phyloP scores from a whole-genome alignment of 768 basidiomycete species.

The Ramaria sp. region DNA sequence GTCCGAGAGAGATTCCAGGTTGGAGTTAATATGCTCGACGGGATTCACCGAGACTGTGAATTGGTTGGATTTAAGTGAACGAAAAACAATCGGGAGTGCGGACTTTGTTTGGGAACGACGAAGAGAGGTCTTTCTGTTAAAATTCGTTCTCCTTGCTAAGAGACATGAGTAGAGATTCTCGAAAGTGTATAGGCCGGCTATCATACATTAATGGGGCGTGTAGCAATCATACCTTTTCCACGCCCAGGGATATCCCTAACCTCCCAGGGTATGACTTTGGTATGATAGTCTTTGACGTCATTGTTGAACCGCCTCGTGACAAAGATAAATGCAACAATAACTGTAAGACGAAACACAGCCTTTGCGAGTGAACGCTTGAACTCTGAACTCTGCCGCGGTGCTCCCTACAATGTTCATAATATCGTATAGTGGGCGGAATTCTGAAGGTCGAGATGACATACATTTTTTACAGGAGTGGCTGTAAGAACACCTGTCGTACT shows the following conservation, averaged over 20 bases:
- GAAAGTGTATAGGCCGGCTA: neutral
- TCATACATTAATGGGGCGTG: slow-evolving; percentile 37
- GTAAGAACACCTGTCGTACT: neutral
- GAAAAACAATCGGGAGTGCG: slow-evolving; percentile 13
- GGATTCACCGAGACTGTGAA: slow-evolving; percentile 2
- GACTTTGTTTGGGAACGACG: slow-evolving; percentile 38
- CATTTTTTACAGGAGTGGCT: neutral
- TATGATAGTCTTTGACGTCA: neutral
- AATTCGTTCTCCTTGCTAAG: slow-evolving; percentile 48
- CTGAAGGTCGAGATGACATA: neutral
- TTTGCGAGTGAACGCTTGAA: neutral
- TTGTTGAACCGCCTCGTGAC: neutral
- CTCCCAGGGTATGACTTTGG: slow-evolving; percentile 18
- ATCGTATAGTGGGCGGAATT: neutral
- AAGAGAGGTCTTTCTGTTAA: slow-evolving; percentile 47
- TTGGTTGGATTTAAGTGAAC: neutral
- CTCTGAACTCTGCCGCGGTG: neutral
- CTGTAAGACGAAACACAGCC: neutral
- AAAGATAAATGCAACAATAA: neutral
- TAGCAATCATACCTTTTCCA: slow-evolving; percentile 44
- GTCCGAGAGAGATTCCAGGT: neutral
- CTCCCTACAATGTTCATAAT: neutral
- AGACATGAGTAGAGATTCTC: neutral
- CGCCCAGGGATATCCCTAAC: slow-evolving; percentile 42
- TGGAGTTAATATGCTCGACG: neutral